phyloP scores from a whole-genome alignment of 345 rosid species.

The Aquilaria malaccensis region DNA sequence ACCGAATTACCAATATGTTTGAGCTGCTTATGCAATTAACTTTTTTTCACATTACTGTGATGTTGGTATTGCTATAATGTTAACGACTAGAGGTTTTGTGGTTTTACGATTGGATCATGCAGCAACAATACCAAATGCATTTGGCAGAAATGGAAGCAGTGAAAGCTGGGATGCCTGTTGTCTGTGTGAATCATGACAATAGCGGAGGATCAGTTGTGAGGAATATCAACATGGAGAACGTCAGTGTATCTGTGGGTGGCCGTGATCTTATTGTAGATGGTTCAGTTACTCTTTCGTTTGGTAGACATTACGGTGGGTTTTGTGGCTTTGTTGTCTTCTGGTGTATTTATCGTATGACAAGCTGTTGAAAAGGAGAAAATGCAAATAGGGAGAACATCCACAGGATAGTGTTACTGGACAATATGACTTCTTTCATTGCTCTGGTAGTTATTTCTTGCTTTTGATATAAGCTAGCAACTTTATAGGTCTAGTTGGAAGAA shows the following conservation, averaged over 20 bases:
- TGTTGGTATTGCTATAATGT: neutral
- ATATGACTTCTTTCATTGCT: neutral
- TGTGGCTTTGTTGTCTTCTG: slow-evolving; percentile 8
- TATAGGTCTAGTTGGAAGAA: slow-evolving; percentile 95
- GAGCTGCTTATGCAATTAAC: neutral
- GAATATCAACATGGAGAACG: slow-evolving; percentile 93
- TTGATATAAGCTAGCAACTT: slow-evolving; percentile 10
- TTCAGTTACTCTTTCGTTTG: slow-evolving; percentile 74
- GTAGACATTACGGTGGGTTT: slow-evolving; percentile 92
- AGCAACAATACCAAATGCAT: slow-evolving; percentile 90
- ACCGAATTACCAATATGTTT: neutral
- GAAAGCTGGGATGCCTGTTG: slow-evolving; percentile 90
- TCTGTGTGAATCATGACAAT: slow-evolving; percentile 68
- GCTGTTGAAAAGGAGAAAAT: slow-evolving; percentile 6
- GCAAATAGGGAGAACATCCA: neutral
- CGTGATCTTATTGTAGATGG: slow-evolving; percentile 97
- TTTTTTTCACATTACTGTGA: neutral
- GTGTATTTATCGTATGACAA: slow-evolving; percentile 8
- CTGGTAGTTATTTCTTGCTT: neutral
- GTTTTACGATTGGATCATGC: slow-evolving; percentile 13
- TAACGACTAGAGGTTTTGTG: neutral
- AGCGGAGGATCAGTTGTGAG: slow-evolving; percentile 67
- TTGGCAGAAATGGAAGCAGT: slow-evolving; percentile 96
- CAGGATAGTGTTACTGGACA: neutral
- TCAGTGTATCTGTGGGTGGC: slow-evolving; percentile 90